Percentiles rank a stretch among this genome's conserved stretches.
Evolutionary conservation across 148 eudicot species (phyloP).

Genomic region (Fagopyrum homotropicum): DNA sequence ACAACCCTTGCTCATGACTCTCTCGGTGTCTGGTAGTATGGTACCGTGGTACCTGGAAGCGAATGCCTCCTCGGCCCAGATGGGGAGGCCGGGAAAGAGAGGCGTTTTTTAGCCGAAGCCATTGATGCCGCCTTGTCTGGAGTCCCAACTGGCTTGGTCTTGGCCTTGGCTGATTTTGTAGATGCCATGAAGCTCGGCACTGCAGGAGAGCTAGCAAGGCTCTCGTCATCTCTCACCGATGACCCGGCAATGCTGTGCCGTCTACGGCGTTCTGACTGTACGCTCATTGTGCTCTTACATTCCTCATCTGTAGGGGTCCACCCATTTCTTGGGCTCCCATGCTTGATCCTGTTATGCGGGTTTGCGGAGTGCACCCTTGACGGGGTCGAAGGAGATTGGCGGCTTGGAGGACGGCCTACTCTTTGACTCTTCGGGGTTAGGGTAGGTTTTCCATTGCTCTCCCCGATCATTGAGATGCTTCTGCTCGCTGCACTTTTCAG

Average conservation of each 20-base stretch:
- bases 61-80: constrained; percentile 42
- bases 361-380: constrained; percentile 23
- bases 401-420: constrained; percentile 40
- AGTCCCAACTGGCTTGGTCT: constrained; percentile 32
- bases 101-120: constrained; percentile 51
- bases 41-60: background rate
- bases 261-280: constrained; percentile 40
- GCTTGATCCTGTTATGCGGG: constrained; percentile 27
- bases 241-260: constrained; percentile 83
- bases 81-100: constrained; percentile 63
- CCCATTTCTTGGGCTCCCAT: constrained; percentile 31
- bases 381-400: constrained; percentile 43
- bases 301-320: constrained; percentile 34
- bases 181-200: constrained; percentile 85
- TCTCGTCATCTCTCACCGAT: constrained; percentile 68
- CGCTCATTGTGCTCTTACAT: constrained; percentile 37
- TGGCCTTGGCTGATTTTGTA: constrained; percentile 72
- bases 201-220: constrained; percentile 59
- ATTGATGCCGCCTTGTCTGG: constrained; percentile 35
- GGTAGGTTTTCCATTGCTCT: constrained; percentile 24
- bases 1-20: background rate
- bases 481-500: constrained; percentile 31
- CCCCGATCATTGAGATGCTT: constrained; percentile 33
- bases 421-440: constrained; percentile 32
- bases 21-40: background rate